These are phyloP conservation scores for Hericium rajendrae DNA, from an alignment of 768 basidiomycete genomes.

Conservation along the genomic window DNA sequence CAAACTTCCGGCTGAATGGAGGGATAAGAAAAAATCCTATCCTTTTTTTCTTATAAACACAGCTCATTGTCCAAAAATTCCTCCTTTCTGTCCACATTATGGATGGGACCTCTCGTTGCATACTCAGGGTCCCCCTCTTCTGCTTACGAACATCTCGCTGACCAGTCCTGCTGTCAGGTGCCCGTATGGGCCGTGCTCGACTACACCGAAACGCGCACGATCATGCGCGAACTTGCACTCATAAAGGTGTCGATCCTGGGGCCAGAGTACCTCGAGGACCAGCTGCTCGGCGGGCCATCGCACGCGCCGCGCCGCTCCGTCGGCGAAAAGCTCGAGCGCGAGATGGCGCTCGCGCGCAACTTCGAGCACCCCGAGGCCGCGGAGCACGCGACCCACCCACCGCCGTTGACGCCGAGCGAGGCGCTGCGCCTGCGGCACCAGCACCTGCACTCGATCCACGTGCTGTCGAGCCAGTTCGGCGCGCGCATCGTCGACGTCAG, in stretches of 20 bases:
- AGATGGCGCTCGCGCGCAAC: conserved; percentile 62
- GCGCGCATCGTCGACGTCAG: conserved; percentile 91
- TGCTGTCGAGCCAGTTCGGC: conserved; percentile 80
- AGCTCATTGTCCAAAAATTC: too few relatives aligned
- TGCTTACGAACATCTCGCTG: background rate
- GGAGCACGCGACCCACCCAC: conserved; percentile 6
- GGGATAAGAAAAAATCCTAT: too few relatives aligned
- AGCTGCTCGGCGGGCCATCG: conserved; percentile 76
- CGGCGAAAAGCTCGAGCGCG: conserved; percentile 53
- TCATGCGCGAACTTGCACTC: conserved; percentile 88
- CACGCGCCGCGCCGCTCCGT: conserved; percentile 53
- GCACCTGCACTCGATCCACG: conserved; percentile 79
- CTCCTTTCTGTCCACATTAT: too few relatives aligned
- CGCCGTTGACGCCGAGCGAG: conserved; percentile 52
- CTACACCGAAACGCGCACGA: conserved; percentile 87
- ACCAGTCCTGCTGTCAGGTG: conserved; percentile 43
- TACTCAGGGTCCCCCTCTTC: background rate
- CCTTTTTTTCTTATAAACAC: too few relatives aligned
- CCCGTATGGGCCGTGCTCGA: conserved; percentile 99
- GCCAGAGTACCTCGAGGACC: conserved; percentile 91
- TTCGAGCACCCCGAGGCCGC: conserved; percentile 53
- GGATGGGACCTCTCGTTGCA: too few relatives aligned
- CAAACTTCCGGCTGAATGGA: too few relatives aligned
- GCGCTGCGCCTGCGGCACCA: conserved; percentile 84
- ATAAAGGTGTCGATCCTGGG: conserved; percentile 97